phyloP scores from a whole-genome alignment of 345 rosid species.

The Geranium brycei region DNA sequence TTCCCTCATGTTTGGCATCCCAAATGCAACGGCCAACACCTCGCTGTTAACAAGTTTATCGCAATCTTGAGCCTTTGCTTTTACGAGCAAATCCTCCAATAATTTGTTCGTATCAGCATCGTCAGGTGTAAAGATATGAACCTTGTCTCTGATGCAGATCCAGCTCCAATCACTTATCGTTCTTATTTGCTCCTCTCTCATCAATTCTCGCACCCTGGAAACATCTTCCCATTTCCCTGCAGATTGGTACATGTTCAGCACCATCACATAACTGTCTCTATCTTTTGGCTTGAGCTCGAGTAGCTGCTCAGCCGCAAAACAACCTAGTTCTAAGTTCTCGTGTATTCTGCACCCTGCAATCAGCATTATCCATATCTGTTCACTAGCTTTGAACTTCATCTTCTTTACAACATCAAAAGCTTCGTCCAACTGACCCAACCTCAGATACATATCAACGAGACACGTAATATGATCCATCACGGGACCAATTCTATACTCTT shows the following conservation, averaged over 20 bases:
- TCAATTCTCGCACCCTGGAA: conserved; percentile 19
- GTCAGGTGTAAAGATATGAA: conserved; percentile 25
- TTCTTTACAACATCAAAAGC: conserved; percentile 34
- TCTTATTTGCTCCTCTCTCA: conserved; percentile 22
- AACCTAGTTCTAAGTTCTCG: conserved; percentile 26
- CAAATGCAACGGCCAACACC: conserved; percentile 37
- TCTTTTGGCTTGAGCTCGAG: conserved; percentile 32
- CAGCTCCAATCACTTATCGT: conserved; percentile 37
- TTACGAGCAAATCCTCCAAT: conserved; percentile 24
- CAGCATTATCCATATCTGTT: conserved; percentile 27
- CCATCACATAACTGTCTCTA: conserved; percentile 17
- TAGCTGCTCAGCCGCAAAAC: conserved; percentile 35
- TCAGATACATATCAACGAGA: conserved; percentile 36
- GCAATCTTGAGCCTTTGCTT: conserved; percentile 22
- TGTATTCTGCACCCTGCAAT: conserved; percentile 34
- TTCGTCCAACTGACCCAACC: conserved; percentile 33
- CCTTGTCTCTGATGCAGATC: conserved; percentile 31
- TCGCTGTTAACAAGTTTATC: conserved; percentile 17
- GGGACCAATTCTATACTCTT: conserved; percentile 30
- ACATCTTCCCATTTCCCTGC: conserved; percentile 37
- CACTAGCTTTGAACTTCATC: conserved; percentile 30
- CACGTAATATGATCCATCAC: conserved; percentile 37
- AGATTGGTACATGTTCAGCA: conserved; percentile 20
- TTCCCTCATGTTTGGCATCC: conserved; percentile 22
- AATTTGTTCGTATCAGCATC: conserved; percentile 11